Evolutionary conservation across 2,329 filamentous ascomycete species (phyloP), one percentile per base, ranked within the genome.

Genomic region (Cyphellophora attinorum): DNA sequence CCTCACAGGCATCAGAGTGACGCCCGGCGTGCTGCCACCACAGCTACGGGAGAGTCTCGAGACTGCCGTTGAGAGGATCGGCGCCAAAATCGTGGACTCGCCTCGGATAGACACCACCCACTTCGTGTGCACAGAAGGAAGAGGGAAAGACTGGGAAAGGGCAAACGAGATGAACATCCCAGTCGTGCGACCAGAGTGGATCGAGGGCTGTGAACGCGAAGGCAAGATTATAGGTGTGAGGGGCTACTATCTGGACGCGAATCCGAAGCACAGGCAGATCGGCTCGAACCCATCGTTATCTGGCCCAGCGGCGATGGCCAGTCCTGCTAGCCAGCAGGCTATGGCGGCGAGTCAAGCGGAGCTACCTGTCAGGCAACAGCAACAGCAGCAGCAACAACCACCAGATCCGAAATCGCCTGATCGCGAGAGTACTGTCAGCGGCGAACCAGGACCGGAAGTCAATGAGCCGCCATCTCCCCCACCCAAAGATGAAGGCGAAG

Each of bases 61-160:
- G 30, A 70, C 70, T 29, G 85, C 88, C 2, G 75, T 95, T 21
- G 79, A 91, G 52, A 74, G 85, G 47, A 93, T 98, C 49, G 91
- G 91, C 31, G 91, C 85, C 41, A 94, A 91, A 67, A 69, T 96
- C 45, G 82, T 85, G 38, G 89, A 95, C 49, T 74, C 74, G 10
- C 86, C 96, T 33, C 76, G 89, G 51, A 96, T 98, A 54, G 91
- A 98, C 57, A 98, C 91, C 1, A 98, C 91, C 11, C 91, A 98
- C 61, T 98, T 98, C 57, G 85, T 98, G 40, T 96, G 89, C 44
- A 93, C 85, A 6, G 91, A 98, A 58, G 88, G 88, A 18, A 70
- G 88, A 37, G 91, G 91, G 19, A 72, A 83, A 33, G 73, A 81
- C 10, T 98, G 91, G 91, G 91, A 98, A 63, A 93, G 91, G 67